Evolutionary conservation across 140 eudicot species (phyloP).

Genomic region (Ambrosia hybrid): DNA sequence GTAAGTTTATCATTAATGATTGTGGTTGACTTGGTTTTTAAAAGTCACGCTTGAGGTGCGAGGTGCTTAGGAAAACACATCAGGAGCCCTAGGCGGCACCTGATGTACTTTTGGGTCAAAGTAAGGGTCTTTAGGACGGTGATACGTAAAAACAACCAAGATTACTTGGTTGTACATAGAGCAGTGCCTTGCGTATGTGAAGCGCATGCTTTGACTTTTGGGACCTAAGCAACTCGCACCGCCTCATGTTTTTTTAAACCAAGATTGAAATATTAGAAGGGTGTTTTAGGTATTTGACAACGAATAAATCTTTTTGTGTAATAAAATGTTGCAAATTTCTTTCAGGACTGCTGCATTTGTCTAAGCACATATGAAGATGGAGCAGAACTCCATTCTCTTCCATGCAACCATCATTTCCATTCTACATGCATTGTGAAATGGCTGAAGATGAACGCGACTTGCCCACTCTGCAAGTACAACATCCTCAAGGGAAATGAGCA

Average conservation of each 20-base stretch:
- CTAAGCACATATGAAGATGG: conserved; percentile 80
- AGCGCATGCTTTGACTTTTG: too few relatives aligned
- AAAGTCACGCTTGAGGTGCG: too few relatives aligned
- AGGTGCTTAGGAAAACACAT: too few relatives aligned
- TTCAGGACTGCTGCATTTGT: conserved; percentile 92
- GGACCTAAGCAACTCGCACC: too few relatives aligned
- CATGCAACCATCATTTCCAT: conserved; percentile 84
- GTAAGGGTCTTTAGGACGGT: too few relatives aligned
- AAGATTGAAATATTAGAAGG: not conserved
- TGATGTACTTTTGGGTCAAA: too few relatives aligned
- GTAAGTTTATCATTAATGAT: conserved; percentile 45
- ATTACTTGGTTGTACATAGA: too few relatives aligned
- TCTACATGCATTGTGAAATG: conserved; percentile 83
- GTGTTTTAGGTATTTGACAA: conserved; percentile 1
- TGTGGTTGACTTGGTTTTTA: too few relatives aligned
- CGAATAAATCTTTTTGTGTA: not conserved
- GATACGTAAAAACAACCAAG: too few relatives aligned
- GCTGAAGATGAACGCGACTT: conserved; percentile 95
- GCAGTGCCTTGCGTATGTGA: too few relatives aligned
- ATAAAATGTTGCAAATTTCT: not conserved
- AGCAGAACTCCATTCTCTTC: conserved; percentile 75
- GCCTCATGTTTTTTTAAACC: too few relatives aligned
- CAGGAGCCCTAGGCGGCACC: too few relatives aligned
- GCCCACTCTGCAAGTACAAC: conserved; percentile 97
- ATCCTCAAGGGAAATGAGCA: conserved; percentile 85